These are phyloP conservation scores for Rhynchospora pubera DNA, from an alignment of 176 grass and related monocot species.

Conservation along the genomic window DNA sequence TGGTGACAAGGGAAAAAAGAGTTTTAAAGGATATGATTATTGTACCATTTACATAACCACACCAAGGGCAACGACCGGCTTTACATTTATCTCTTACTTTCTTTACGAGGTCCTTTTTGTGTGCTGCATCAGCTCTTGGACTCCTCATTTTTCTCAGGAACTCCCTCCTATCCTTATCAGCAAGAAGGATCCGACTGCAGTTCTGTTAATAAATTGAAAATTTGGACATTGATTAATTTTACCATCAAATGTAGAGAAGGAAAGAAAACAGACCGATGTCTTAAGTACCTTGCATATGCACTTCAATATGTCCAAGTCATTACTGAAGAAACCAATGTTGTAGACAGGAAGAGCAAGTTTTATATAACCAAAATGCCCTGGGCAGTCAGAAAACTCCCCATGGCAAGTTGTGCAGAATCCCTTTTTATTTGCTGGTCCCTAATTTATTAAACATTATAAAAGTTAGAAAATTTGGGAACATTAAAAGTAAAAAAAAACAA, in stretches of 20 bases:
- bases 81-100: constrained; percentile 96
- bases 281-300: constrained; percentile 90
- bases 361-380: constrained; percentile 87
- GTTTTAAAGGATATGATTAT: neutral
- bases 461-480: neutral
- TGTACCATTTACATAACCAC: constrained; percentile 70
- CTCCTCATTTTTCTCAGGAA: constrained; percentile 92
- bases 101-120: constrained; percentile 58
- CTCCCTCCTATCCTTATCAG: constrained; percentile 45
- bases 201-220: constrained; percentile 34
- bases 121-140: constrained; percentile 46
- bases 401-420: constrained; percentile 64
- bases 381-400: constrained; percentile 56
- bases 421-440: constrained; percentile 67
- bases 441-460: constrained; percentile 21
- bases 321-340: constrained; percentile 76
- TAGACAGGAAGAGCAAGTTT: constrained; percentile 87
- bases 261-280: neutral
- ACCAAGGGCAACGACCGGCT: constrained; percentile 59
- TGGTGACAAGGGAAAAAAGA: neutral
- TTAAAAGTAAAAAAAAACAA: neutral
- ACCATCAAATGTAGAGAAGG: neutral
- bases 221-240: neutral
- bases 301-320: constrained; percentile 74
- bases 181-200: constrained; percentile 74